Percentiles rank a stretch among this genome's conserved stretches.
phyloP scores from a whole-genome alignment of 2,329 filamentous ascomycete species.

The Calonectria naviculata region DNA sequence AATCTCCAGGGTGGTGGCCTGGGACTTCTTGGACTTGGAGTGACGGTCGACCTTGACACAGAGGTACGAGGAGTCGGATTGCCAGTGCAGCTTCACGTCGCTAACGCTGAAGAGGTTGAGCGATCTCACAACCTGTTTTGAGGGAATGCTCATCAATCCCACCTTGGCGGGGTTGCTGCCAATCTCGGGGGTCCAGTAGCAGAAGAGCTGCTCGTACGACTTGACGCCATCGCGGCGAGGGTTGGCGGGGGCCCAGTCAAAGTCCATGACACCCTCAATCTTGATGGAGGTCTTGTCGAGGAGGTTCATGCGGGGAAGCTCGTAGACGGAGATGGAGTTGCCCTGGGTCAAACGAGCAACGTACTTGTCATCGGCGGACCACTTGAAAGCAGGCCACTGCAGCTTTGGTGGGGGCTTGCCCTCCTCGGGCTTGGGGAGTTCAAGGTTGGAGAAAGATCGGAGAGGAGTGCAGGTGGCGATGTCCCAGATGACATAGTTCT shows the following conservation, averaged over 20 bases:
- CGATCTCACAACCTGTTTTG: slow-evolving; percentile 92
- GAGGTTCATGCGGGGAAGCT: slow-evolving; percentile 88
- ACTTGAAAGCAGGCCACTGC: slow-evolving; percentile 99
- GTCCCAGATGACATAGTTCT: slow-evolving; percentile 99
- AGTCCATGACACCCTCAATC: slow-evolving; percentile 96
- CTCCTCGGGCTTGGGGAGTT: slow-evolving; percentile 71
- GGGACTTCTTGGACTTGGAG: slow-evolving; percentile 98
- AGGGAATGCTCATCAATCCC: slow-evolving; percentile 94
- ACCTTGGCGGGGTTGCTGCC: slow-evolving; percentile 98
- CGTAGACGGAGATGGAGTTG: slow-evolving; percentile 91
- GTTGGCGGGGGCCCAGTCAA: slow-evolving; percentile 94
- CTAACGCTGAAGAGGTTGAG: slow-evolving; percentile 98
- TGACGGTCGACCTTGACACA: slow-evolving; percentile 99
- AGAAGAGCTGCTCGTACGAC: slow-evolving; percentile 94
- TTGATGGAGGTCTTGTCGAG: slow-evolving; percentile 94
- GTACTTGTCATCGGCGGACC: slow-evolving; percentile 97
- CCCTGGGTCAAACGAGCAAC: slow-evolving; percentile 91
- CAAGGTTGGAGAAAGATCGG: slow-evolving; percentile 92
- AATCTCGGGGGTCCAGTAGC: slow-evolving; percentile 98
- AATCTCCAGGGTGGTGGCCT: slow-evolving; percentile 97
- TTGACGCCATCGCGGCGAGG: slow-evolving; percentile 87
- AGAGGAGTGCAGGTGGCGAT: slow-evolving; percentile 89
- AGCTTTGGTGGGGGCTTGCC: slow-evolving; percentile 83
- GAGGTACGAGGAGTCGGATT: slow-evolving; percentile 92
- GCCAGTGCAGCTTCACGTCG: slow-evolving; percentile 98